Conservation (phyloP, 23 red algal genomes). For the Agarophyton chilense region DNA sequence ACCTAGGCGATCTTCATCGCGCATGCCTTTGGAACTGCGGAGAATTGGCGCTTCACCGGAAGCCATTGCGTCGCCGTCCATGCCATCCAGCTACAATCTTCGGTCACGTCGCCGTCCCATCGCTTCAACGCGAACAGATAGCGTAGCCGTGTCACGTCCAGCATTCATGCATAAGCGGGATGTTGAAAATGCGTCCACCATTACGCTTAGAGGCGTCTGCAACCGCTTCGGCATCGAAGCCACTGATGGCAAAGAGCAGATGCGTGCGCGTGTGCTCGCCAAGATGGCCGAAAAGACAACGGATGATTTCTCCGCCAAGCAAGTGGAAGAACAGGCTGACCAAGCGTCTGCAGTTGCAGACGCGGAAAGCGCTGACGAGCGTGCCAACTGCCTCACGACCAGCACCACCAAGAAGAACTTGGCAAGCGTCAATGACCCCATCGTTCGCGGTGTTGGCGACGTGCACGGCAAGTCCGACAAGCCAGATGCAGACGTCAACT, state of each 20-base stretch:
- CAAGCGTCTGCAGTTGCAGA: background rate
- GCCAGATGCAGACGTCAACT: slow-evolving; percentile 11
- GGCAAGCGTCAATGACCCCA: slow-evolving; percentile 11
- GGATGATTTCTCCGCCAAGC: slow-evolving; percentile 5
- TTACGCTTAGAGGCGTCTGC: background rate
- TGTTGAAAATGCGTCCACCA: slow-evolving; percentile 12
- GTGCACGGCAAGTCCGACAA: slow-evolving; percentile 1
- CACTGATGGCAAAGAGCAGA: background rate
- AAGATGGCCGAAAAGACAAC: slow-evolving; percentile 33
- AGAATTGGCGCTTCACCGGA: background rate
- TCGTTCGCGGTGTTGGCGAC: slow-evolving; percentile 15
- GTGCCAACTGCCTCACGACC: slow-evolving; percentile 6
- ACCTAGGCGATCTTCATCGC: background rate
- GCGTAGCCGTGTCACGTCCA: slow-evolving; percentile 27
- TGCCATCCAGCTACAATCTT: background rate
- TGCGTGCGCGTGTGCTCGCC: slow-evolving; percentile 11
- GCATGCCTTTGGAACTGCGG: slow-evolving; percentile 5
- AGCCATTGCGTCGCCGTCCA: background rate
- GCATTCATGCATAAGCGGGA: slow-evolving; percentile 9
- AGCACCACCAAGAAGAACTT: slow-evolving; percentile 44
- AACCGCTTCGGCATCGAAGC: slow-evolving; percentile 13
- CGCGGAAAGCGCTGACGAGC: background rate
- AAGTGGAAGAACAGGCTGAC: background rate
- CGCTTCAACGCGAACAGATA: slow-evolving; percentile 11
- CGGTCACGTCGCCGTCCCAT: slow-evolving; percentile 10